These are phyloP conservation scores for Aspergillus neoniger DNA, from an alignment of 2,329 filamentous ascomycete species.

Conservation along the genomic window DNA sequence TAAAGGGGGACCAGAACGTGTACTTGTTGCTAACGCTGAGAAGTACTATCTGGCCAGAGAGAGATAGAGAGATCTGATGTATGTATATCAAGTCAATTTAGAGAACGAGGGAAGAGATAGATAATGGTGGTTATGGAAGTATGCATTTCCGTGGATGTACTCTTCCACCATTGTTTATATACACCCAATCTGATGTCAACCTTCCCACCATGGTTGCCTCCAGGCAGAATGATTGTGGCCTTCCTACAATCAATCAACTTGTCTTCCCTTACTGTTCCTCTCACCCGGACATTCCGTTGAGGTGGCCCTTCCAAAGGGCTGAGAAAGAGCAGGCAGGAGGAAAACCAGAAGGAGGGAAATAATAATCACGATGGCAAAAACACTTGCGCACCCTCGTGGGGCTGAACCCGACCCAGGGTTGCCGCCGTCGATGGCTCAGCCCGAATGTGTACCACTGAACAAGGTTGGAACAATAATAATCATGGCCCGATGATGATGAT, in stretches of 20 bases:
- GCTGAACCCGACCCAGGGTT: constrained; percentile 22
- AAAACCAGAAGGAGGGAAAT: neutral
- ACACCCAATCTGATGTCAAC: neutral
- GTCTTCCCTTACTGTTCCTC: neutral
- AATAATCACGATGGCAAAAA: constrained; percentile 19
- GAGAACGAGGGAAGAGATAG: neutral
- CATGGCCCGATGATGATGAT: no score
- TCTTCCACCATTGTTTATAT: neutral
- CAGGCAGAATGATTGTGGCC: constrained; percentile 20
- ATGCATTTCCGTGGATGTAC: neutral
- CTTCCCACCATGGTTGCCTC: constrained; percentile 14
- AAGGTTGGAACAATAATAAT: constrained; percentile 12
- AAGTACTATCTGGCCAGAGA: neutral
- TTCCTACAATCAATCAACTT: neutral
- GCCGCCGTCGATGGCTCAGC: constrained; percentile 20
- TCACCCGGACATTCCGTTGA: constrained; percentile 6
- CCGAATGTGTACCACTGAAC: constrained; percentile 19
- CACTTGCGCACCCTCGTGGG: constrained; percentile 29
- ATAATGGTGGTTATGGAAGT: neutral
- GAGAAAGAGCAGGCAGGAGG: neutral
- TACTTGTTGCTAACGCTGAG: neutral
- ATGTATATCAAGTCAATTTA: no score
- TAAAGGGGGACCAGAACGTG: neutral
- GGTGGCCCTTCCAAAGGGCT: constrained; percentile 6
- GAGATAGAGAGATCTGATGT: neutral